Evolutionary conservation across 1,284 basidiomycete genomes (phyloP).

Genomic region (Irpex sp.): DNA sequence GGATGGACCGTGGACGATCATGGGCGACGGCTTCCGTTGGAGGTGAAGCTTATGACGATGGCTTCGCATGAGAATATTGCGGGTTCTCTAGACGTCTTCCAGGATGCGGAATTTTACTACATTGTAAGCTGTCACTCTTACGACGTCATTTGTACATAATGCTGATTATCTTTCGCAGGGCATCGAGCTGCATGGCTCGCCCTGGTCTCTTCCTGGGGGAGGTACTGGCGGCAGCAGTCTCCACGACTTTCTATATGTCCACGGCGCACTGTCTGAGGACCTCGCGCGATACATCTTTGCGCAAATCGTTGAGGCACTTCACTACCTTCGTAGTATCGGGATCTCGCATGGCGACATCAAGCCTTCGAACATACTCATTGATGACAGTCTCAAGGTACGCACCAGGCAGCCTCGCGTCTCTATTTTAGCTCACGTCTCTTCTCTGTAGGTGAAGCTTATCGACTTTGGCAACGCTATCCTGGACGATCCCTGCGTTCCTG

Average conservation of each 20-base stretch:
- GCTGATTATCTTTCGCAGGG: neutral
- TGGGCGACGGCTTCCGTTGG: neutral
- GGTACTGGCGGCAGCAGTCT: neutral
- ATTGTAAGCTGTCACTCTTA: neutral
- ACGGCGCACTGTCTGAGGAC: neutral
- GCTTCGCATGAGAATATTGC: neutral
- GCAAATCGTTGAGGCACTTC: neutral
- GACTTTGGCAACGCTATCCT: neutral
- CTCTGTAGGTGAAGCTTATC: neutral
- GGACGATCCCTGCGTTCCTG: neutral
- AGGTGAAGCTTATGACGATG: neutral
- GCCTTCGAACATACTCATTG: neutral
- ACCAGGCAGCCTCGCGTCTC: no score
- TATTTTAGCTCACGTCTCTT: neutral
- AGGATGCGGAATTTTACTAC: neutral
- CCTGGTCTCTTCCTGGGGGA: neutral
- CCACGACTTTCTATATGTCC: neutral
- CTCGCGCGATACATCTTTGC: neutral
- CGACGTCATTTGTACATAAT: neutral
- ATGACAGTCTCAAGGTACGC: neutral
- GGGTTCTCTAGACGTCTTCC: neutral
- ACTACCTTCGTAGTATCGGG: neutral
- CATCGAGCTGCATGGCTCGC: neutral
- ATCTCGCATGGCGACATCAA: neutral
- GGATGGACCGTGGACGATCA: neutral